Base-by-base conservation (phyloP, 345 rosid species). In the Boechera retrofracta region DNA sequence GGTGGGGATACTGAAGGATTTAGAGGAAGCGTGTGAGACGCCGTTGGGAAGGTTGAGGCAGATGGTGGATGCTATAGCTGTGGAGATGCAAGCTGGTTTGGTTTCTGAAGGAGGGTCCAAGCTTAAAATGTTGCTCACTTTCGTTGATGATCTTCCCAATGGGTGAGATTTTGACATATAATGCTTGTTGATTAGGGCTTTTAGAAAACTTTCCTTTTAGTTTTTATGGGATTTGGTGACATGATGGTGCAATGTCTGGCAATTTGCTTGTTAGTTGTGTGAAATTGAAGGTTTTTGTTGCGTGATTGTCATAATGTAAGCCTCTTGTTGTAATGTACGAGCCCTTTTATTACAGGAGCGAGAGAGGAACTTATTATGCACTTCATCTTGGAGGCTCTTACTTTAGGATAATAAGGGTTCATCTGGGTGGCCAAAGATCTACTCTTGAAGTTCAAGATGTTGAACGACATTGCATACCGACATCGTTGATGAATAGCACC, bases 71-170 rank as follows among this genome's bases (percentile, higher is more conserved):
- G 98, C 94, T 39, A 82, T 94, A 83, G 92, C 93, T 29, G 93
- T 91, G 41, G 98, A 94, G 89, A 94, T 94, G 97, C 96, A 94
- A 76, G 97, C 97, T 74, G 98, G 98, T 5, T 89, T 94, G 86
- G 97, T 93, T 29, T 94, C 98, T 29, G 98, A 94, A 81, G 98
- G 97, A 56, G 98, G 97, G 3, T 91, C 98, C 15, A 94, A 91
- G 89, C 96, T 94, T 80, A 92, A 89, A 83, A 94, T 94, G 98
- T 67, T 92, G 79, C 96, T 92, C 72, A 87, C 97, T 78, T 89
- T 81, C 66, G 98, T 90, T 38, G 94, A 91, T 83, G 88, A 62
- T 73, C 89, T 94, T 11, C 98, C 83, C 7, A 77, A 74, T 61
- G 83, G 83, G 86, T 83, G 31, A 77, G 61, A 4, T 48, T 63